A percentile compares a stretch with the other conserved stretches of the same genome.
Conservation (phyloP, 345 rosid genomes). For the Combretum micranthum region DNA sequence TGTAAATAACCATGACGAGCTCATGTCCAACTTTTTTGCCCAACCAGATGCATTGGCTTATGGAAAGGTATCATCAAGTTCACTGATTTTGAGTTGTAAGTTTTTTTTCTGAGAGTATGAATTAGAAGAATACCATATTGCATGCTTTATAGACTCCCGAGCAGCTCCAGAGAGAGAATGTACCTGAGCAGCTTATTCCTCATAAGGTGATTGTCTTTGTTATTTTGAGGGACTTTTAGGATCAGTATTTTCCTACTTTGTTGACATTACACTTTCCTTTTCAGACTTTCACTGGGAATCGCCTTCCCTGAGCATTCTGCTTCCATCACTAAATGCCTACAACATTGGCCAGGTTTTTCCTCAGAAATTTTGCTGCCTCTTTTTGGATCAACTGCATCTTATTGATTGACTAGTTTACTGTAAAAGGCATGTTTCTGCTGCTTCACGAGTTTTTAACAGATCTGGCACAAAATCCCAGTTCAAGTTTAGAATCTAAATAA, state of each 20-base stretch:
- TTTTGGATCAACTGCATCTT: too few relatives aligned
- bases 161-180: constrained; percentile 72
- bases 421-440: too few relatives aligned
- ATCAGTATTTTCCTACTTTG: background rate
- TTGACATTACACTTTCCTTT: constrained; percentile 6
- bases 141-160: constrained; percentile 57
- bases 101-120: too few relatives aligned
- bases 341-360: constrained; percentile 69
- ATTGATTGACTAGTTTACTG: too few relatives aligned
- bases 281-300: constrained; percentile 81
- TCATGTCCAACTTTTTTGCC: constrained; percentile 98
- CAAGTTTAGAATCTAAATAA: too few relatives aligned
- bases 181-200: constrained; percentile 65
- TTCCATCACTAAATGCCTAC: constrained; percentile 71
- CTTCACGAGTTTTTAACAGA: too few relatives aligned
- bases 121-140: constrained; percentile 12
- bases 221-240: background rate
- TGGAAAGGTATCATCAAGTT: constrained; percentile 61
- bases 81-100: too few relatives aligned
- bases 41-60: constrained; percentile 99
- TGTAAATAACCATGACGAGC: constrained; percentile 95
- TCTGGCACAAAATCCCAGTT: too few relatives aligned
- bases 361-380: background rate
- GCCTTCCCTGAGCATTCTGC: constrained; percentile 95
- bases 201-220: constrained; percentile 62